Conservation (phyloP, 1,284 basidiomycete species). For the Ustilago trichophora region DNA sequence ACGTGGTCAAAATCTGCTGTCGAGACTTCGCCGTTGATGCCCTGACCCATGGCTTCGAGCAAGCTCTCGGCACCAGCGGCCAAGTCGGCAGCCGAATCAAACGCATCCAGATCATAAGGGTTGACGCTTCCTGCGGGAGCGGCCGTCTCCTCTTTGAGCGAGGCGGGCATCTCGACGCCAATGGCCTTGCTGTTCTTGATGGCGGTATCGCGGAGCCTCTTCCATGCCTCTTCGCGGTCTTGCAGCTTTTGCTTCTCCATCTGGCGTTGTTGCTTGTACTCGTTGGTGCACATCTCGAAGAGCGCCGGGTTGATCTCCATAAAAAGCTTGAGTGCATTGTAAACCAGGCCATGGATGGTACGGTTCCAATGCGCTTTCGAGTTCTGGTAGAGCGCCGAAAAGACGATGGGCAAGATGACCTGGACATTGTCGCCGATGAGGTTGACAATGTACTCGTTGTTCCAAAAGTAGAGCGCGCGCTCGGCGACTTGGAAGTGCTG, state of each 20-base stretch:
- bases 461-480: conserved; percentile 67
- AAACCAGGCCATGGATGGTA: conserved; percentile 98
- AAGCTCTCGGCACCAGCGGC: conserved; percentile 36
- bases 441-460: conserved; percentile 99
- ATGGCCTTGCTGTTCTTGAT: conserved; percentile 56
- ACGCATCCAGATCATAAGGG: conserved; percentile 47
- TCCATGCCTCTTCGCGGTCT: conserved; percentile 62
- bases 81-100: conserved; percentile 47
- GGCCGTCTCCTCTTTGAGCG: conserved; percentile 51
- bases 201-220: conserved; percentile 55
- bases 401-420: conserved; percentile 91
- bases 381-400: conserved; percentile 95
- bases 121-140: conserved; percentile 51
- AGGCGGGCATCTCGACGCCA: conserved; percentile 51
- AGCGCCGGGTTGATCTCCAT: conserved; percentile 99
- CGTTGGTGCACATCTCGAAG: conserved; percentile 92
- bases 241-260: conserved; percentile 57
- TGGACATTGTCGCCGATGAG: conserved; percentile 96
- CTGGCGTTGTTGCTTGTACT: conserved; percentile 85
- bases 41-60: conserved; percentile 31
- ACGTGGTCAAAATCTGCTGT: conserved; percentile 61
- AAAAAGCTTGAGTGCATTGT: conserved; percentile 96
- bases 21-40: conserved; percentile 54
- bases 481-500: conserved; percentile 89
- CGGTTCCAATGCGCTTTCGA: conserved; percentile 98